Conservation (phyloP, 2,329 filamentous ascomycete genomes). For the Colletotrichum cordylinicola region DNA sequence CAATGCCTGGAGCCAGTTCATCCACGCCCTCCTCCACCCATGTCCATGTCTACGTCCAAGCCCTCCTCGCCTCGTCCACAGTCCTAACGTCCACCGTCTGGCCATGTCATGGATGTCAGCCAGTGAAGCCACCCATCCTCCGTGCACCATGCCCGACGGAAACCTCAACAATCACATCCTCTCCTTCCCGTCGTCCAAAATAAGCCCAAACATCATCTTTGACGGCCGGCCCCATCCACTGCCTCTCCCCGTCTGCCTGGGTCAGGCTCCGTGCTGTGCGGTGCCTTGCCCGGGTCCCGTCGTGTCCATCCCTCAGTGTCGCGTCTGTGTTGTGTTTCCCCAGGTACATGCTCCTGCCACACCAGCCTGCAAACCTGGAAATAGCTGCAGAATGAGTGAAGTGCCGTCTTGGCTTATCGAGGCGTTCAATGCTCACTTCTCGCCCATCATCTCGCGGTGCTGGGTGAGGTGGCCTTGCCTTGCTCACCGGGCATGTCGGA, state of each 20-base stretch:
- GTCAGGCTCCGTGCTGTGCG: not conserved
- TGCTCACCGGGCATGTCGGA: constrained; percentile 7
- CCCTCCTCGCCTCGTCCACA: not conserved
- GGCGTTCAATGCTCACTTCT: not conserved
- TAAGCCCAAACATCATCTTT: constrained; percentile 12
- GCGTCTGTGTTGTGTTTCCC: not conserved
- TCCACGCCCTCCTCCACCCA: constrained; percentile 8
- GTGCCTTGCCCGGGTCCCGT: not conserved
- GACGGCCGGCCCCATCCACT: constrained; percentile 6
- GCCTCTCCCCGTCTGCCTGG: constrained; percentile 10
- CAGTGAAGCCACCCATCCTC: not conserved
- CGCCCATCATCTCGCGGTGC: not conserved
- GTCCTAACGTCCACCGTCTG: constrained; percentile 6
- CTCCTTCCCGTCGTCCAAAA: constrained; percentile 9
- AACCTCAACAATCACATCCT: constrained; percentile 10
- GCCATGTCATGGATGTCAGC: not conserved
- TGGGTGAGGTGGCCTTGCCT: not conserved
- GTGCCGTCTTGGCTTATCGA: not conserved
- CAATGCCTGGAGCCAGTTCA: constrained; percentile 1
- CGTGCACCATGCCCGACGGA: not conserved
- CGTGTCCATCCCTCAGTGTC: not conserved
- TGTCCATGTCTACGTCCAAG: not conserved
- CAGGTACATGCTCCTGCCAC: not conserved
- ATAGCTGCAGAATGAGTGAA: not conserved
- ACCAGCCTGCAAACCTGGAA: not conserved